Evolutionary conservation across 1,284 basidiomycete genomes (phyloP).

Genomic region (Ceratorhiza oryzae-sativae): DNA sequence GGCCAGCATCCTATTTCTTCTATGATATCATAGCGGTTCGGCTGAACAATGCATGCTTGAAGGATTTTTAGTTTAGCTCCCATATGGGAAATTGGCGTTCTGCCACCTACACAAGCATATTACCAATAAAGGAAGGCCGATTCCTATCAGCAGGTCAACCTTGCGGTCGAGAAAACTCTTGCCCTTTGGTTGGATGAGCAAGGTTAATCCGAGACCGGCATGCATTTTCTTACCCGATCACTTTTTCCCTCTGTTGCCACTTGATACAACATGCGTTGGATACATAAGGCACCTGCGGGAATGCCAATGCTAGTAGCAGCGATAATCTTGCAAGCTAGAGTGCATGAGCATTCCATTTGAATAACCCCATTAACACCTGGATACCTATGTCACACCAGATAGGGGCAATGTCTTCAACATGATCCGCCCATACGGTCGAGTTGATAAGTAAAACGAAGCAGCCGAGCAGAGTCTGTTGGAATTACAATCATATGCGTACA

Average conservation of each 20-base stretch:
- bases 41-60: conserved; percentile 38
- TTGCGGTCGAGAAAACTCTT: conserved; percentile 24
- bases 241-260: conserved; percentile 55
- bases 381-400: conserved; percentile 82
- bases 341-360: conserved; percentile 15
- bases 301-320: conserved; percentile 53
- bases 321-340: conserved; percentile 53
- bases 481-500: too few species aligned
- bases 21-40: conserved; percentile 39
- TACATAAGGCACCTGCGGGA: conserved; percentile 56
- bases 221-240: too few species aligned
- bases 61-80: too few species aligned
- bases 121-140: conserved; percentile 54
- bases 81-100: conserved; percentile 56
- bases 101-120: conserved; percentile 57
- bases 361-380: too few species aligned
- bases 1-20: conserved; percentile 42
- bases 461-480: conserved; percentile 56
- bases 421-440: conserved; percentile 70
- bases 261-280: conserved; percentile 59
- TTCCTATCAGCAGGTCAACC: conserved; percentile 52
- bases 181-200: too few species aligned
- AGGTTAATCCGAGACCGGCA: too few species aligned
- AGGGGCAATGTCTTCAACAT: conserved; percentile 62
- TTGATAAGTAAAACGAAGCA: conserved; percentile 68